phyloP scores from a whole-genome alignment of 1,139 yeast genomes.

The Maudiozyma humilis region DNA sequence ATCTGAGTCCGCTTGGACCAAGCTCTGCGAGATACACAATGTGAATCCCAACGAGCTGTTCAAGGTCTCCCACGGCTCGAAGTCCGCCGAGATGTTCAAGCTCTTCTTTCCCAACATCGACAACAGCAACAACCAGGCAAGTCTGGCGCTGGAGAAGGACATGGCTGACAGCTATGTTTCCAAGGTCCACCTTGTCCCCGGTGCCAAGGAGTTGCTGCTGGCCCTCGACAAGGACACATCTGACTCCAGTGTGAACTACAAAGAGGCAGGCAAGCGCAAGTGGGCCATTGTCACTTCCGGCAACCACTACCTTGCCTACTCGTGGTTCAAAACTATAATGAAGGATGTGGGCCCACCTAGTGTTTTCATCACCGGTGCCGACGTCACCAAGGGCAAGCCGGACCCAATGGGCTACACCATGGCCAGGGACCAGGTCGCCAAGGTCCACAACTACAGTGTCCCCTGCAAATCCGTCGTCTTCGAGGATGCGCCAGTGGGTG shows the following conservation, averaged over 20 bases:
- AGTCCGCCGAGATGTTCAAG: conserved; percentile 59
- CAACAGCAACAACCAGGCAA: conserved; percentile 46
- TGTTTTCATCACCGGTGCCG: conserved; percentile 65
- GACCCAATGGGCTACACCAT: conserved; percentile 63
- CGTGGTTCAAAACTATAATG: conserved; percentile 50
- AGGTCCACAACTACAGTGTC: conserved; percentile 41
- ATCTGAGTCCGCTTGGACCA: conserved; percentile 64
- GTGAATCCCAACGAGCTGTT: conserved; percentile 60
- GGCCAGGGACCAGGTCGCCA: conserved; percentile 40
- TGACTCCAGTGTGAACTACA: conserved; percentile 11
- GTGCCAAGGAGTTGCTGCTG: conserved; percentile 54
- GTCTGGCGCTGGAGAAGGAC: conserved; percentile 47
- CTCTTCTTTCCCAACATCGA: conserved; percentile 62
- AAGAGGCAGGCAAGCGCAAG: conserved; percentile 31
- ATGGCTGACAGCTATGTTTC: conserved; percentile 59
- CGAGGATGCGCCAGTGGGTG: conserved; percentile 80
- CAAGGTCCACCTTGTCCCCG: conserved; percentile 56
- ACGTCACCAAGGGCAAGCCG: conserved; percentile 65
- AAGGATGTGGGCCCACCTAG: conserved; percentile 45
- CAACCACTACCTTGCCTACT: conserved; percentile 53
- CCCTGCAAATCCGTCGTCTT: conserved; percentile 48
- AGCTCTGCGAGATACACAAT: conserved; percentile 52
- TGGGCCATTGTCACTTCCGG: conserved; percentile 82
- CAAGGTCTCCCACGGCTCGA: conserved; percentile 64
- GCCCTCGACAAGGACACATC: conserved; percentile 30